A percentile compares a stretch with the other conserved stretches of the same genome.
These are phyloP conservation scores for Pseudogymnoascus sp. DNA, from an alignment of 2,329 filamentous ascomycete genomes.

Conservation along the genomic window DNA sequence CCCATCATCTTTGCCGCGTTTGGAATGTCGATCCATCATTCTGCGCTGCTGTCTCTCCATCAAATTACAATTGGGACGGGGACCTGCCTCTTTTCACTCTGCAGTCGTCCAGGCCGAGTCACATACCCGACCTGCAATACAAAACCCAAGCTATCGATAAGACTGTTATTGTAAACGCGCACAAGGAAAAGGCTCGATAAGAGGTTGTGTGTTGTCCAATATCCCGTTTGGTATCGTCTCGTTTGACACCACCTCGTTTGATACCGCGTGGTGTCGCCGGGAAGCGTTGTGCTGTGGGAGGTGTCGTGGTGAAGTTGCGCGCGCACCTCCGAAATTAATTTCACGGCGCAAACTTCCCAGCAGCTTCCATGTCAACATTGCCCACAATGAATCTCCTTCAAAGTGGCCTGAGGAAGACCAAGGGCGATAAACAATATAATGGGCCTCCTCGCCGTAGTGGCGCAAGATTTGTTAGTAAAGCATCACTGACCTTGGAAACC, in stretches of 20 bases:
- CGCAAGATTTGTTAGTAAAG: slow-evolving; percentile 42
- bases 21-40: not conserved
- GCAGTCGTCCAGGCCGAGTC: slow-evolving; percentile 2
- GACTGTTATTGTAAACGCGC: not conserved
- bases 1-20: not conserved
- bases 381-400: slow-evolving; percentile 21
- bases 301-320: not conserved
- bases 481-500: slow-evolving; percentile 56
- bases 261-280: not conserved
- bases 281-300: not conserved
- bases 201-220: not conserved
- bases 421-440: slow-evolving; percentile 23
- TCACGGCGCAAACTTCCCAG: not conserved
- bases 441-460: slow-evolving; percentile 27
- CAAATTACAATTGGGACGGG: slow-evolving; percentile 4
- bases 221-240: not conserved
- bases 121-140: not conserved
- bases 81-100: not conserved
- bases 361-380: slow-evolving; percentile 7
- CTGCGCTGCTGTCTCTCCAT: not conserved
- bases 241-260: slow-evolving; percentile 4
- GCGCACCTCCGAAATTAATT: not conserved
- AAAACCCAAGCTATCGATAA: not conserved
- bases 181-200: not conserved
- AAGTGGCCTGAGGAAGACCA: slow-evolving; percentile 24